phyloP scores from a whole-genome alignment of 1,284 basidiomycete genomes.

The Puccinia novopanici region DNA sequence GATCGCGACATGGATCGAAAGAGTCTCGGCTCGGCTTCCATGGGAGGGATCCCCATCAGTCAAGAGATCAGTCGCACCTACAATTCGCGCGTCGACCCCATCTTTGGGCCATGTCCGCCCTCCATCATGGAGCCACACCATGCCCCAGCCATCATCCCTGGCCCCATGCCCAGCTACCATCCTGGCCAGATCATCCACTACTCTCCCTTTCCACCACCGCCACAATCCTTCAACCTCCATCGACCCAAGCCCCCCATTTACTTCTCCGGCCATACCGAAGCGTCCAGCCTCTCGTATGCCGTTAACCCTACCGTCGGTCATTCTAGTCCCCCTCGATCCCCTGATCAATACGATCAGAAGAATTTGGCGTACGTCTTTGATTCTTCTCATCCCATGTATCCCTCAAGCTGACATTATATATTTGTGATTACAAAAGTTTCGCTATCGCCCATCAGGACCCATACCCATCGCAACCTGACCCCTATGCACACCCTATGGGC shows the following conservation, averaged over 20 bases:
- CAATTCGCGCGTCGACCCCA: background rate
- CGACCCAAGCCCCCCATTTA: conserved; percentile 11
- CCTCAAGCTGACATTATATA: too few species aligned
- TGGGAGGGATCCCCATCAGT: background rate
- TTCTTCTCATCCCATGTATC: too few species aligned
- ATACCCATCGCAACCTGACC: background rate
- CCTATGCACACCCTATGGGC: background rate
- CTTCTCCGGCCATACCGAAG: background rate
- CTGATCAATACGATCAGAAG: background rate
- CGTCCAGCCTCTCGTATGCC: background rate
- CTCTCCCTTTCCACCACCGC: background rate
- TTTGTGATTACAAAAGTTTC: too few species aligned
- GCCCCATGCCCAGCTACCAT: conserved; percentile 27
- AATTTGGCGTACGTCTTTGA: background rate
- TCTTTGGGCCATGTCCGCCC: conserved; percentile 12
- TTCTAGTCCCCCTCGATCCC: background rate
- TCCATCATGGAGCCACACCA: conserved; percentile 37
- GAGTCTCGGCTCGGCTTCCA: background rate
- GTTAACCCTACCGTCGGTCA: background rate
- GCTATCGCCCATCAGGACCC: background rate
- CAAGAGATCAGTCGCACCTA: background rate
- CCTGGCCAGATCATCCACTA: conserved; percentile 32
- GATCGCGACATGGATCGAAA: background rate
- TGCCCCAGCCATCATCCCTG: conserved; percentile 3
- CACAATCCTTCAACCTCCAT: conserved; percentile 23